phyloP scores from a whole-genome alignment of 2,329 filamentous ascomycete species.

The Fusarium ramigenum region DNA sequence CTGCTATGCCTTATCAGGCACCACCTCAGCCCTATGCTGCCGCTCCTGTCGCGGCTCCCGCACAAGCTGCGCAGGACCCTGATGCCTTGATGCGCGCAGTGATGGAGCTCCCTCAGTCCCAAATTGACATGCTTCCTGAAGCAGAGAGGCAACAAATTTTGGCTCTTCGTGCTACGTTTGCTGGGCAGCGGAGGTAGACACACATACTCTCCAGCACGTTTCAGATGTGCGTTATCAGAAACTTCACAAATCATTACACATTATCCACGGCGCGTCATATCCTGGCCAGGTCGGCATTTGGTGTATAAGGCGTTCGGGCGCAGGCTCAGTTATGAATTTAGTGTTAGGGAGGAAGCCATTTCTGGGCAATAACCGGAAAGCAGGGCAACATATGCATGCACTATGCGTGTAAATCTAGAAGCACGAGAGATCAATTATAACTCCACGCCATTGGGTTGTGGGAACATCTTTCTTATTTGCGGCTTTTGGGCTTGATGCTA shows the following conservation, averaged over 20 bases:
- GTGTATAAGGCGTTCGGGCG: conserved; percentile 36
- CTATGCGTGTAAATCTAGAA: neutral
- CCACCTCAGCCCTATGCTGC: conserved; percentile 53
- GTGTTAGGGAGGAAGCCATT: neutral
- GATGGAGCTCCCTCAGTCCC: conserved; percentile 79
- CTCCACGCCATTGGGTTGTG: neutral
- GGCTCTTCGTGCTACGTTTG: conserved; percentile 74
- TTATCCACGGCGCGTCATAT: neutral
- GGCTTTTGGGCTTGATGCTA: neutral
- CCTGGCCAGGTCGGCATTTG: conserved; percentile 9
- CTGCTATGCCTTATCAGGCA: conserved; percentile 56
- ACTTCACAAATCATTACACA: neutral
- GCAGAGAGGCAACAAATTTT: conserved; percentile 82
- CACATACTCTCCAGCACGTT: neutral
- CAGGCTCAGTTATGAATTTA: conserved; percentile 18
- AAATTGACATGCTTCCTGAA: conserved; percentile 81
- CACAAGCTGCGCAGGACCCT: conserved; percentile 62
- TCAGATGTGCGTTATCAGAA: neutral
- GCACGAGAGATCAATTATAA: neutral
- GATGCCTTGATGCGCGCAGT: conserved; percentile 83
- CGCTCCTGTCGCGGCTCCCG: conserved; percentile 46
- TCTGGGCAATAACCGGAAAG: neutral
- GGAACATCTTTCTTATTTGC: neutral
- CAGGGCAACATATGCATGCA: neutral
- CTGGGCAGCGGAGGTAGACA: conserved; percentile 50